These are phyloP conservation scores for Exophiala calicioides DNA, from an alignment of 2,329 filamentous ascomycete genomes.

Conservation along the genomic window DNA sequence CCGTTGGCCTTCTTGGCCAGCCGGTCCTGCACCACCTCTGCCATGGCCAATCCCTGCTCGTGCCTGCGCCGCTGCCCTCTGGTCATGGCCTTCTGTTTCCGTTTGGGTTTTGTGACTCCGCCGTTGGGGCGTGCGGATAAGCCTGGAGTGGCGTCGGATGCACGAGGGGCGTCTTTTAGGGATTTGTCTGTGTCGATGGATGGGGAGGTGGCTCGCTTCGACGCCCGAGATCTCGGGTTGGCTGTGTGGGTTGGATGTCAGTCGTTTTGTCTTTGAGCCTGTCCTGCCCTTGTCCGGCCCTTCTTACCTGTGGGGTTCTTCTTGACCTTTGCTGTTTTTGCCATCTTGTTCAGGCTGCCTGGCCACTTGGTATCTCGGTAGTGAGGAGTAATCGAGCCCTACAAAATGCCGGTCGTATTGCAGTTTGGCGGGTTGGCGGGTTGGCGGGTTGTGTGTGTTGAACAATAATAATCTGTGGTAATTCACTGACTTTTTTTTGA, in stretches of 20 bases:
- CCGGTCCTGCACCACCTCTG: constrained; percentile 56
- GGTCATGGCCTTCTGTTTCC: constrained; percentile 51
- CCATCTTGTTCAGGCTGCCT: no score
- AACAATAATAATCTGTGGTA: no score
- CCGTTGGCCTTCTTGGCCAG: constrained; percentile 58
- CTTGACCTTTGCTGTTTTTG: constrained; percentile 19
- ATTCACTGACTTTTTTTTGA: no score
- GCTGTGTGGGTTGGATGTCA: constrained; percentile 39
- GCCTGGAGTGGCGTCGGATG: constrained; percentile 38
- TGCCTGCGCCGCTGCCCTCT: constrained; percentile 57
- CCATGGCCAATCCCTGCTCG: constrained; percentile 57
- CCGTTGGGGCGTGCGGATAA: constrained; percentile 47
- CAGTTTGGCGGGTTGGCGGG: no score
- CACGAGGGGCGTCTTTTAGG: constrained; percentile 44
- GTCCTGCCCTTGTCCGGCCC: no score
- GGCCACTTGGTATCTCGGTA: no score
- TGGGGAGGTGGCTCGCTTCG: constrained; percentile 58
- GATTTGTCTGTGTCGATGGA: constrained; percentile 56
- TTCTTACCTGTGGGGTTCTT: constrained; percentile 16
- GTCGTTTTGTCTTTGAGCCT: not conserved
- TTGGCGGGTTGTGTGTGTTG: no score
- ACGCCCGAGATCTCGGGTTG: constrained; percentile 60
- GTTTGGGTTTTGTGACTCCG: constrained; percentile 56
- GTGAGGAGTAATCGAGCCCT: no score
- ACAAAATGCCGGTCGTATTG: no score